These are phyloP conservation scores for Phytophthora constricta DNA, from an alignment of 352 stramenopile species.

Conservation along the genomic window DNA sequence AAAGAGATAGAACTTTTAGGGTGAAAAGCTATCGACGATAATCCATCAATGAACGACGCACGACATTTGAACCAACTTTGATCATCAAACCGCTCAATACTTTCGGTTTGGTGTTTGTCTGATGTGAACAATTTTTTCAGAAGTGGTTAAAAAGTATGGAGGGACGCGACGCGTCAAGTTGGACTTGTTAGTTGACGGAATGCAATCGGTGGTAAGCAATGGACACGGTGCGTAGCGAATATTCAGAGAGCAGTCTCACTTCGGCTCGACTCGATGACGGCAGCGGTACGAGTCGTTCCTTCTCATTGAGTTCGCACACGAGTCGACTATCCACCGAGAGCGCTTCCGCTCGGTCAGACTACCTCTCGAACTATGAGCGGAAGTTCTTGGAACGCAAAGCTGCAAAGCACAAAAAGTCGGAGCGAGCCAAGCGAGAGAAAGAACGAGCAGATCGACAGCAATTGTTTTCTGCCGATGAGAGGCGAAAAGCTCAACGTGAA, in stretches of 20 bases:
- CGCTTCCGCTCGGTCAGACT: conserved; percentile 53
- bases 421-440: conserved; percentile 54
- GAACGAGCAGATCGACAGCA: conserved; percentile 52
- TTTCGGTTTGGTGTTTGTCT: too few species aligned
- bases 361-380: conserved; percentile 61
- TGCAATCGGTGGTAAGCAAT: conserved; percentile 16
- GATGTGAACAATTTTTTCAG: too few species aligned
- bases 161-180: too few species aligned
- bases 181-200: neutral
- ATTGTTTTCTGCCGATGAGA: conserved; percentile 52
- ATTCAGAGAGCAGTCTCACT: conserved; percentile 30
- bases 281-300: conserved; percentile 39
- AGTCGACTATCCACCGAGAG: conserved; percentile 39
- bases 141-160: too few species aligned
- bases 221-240: conserved; percentile 52
- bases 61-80: too few species aligned
- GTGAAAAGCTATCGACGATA: neutral
- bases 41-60: neutral
- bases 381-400: conserved; percentile 63
- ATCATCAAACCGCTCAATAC: too few species aligned
- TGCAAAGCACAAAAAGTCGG: conserved; percentile 58
- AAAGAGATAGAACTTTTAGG: too few species aligned
- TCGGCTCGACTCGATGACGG: conserved; percentile 37
- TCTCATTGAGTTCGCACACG: conserved; percentile 41
- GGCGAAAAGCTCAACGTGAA: conserved; percentile 56